These are phyloP conservation scores for Casuarina cunninghamiana DNA, from an alignment of 306 rosid genomes.

Conservation along the genomic window DNA sequence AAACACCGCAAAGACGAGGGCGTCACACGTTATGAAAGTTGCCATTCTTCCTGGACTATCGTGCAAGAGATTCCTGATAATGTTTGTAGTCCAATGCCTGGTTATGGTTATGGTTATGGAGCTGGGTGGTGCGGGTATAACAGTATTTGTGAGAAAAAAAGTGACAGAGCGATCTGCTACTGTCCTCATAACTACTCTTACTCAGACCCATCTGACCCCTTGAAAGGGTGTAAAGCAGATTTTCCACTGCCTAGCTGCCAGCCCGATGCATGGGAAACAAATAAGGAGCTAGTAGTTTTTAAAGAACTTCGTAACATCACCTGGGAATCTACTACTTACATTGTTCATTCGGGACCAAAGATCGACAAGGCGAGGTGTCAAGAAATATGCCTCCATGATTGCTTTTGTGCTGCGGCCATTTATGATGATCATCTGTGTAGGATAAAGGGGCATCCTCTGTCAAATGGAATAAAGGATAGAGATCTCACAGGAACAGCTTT, in stretches of 20 bases:
- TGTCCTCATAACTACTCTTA: conserved; percentile 30
- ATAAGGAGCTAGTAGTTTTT: conserved; percentile 9
- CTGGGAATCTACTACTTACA: conserved; percentile 19
- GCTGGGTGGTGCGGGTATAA: conserved; percentile 32
- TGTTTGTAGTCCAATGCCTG: conserved; percentile 29
- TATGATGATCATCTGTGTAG: background rate
- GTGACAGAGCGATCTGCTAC: conserved; percentile 11
- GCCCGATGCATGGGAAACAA: conserved; percentile 14
- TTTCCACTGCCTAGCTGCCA: conserved; percentile 27
- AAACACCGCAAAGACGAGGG: too few relatives aligned
- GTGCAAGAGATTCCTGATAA: conserved; percentile 20
- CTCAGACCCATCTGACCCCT: conserved; percentile 7
- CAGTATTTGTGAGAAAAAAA: conserved; percentile 16
- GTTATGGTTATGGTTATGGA: background rate
- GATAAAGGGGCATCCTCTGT: conserved; percentile 34
- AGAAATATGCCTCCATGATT: conserved; percentile 19
- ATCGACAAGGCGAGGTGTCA: conserved; percentile 14
- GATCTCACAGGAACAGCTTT: background rate
- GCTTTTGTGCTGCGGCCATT: conserved; percentile 13
- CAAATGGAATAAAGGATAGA: conserved; percentile 24
- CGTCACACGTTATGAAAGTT: too few relatives aligned
- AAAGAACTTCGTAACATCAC: background rate
- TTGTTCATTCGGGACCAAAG: background rate
- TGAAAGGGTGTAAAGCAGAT: conserved; percentile 31
- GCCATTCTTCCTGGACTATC: too few relatives aligned